phyloP scores from a whole-genome alignment of 768 basidiomycete genomes.

The Tubosaeta brunneosetosa region DNA sequence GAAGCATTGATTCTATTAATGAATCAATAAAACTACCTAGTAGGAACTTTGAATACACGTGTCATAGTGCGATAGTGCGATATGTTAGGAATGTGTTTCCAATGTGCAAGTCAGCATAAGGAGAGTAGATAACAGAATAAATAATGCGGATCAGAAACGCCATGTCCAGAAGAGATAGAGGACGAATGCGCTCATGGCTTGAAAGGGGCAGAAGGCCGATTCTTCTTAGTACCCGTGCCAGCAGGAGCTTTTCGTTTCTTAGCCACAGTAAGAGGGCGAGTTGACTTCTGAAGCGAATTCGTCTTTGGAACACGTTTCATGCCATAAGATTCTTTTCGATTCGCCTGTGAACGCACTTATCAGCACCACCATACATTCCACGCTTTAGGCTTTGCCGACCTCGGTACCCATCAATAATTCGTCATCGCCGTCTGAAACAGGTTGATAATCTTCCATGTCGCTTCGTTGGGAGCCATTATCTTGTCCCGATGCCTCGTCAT shows the following conservation, averaged over 20 bases:
- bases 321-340: constrained; percentile 34
- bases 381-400: constrained; percentile 32
- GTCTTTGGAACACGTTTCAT: constrained; percentile 25
- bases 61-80: neutral
- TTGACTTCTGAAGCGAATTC: constrained; percentile 3
- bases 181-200: constrained; percentile 7
- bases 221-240: constrained; percentile 6
- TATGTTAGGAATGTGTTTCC: constrained; percentile 8
- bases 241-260: constrained; percentile 22
- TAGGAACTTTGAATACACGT: neutral
- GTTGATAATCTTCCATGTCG: constrained; percentile 10
- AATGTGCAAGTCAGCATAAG: neutral
- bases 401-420: constrained; percentile 59
- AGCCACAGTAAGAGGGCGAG: neutral
- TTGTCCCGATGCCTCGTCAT: constrained; percentile 23
- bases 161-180: neutral
- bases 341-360: constrained; percentile 31
- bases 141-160: neutral
- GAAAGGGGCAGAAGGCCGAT: constrained; percentile 3
- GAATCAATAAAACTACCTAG: neutral
- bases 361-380: neutral
- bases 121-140: constrained; percentile 13
- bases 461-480: constrained; percentile 8
- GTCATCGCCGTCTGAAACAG: constrained; percentile 47
- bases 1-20: neutral